Evolutionary conservation across 1,284 basidiomycete species (phyloP), one percentile per base, ranked within the genome.

Genomic region (Ceratobasidium papillatum): DNA sequence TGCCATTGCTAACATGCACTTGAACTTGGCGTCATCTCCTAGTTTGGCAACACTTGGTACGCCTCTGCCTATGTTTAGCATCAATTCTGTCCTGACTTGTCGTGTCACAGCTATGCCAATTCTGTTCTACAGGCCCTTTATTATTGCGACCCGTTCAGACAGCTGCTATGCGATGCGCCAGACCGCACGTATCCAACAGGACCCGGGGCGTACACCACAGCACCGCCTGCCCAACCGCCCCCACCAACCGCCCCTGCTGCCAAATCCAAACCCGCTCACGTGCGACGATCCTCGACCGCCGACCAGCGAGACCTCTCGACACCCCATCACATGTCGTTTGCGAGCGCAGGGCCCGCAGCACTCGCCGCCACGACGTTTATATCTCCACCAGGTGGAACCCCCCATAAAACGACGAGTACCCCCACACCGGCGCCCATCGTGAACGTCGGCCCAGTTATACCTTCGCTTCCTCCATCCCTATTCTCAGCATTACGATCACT

Each of bases 41-140:
- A 93, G 90, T 93, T 93, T 83, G 92, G 92, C 56, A 94, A 94
- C 81, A 94, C 92, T 38, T 94, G 93, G 91, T 91, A 78, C 80
- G 88, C 75, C 7, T 27, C 30, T 30, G 11, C 59, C 59, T 25
- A 61, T 61, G 36, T 61, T 41, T 61, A 43, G 59, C 59, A 41
- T 25, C 1, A 3, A 41, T 54, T 22, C 58, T 59, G 45, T 14
- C 19, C 47, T 66, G 25, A 62, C 63, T n/a, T 34, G 45, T 45
- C 62, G 36, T 27, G 77, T 63, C 59, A 22, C 82, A 95, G 94
- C 84, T 99, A 99, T 83, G 96, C 94, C 85, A 99, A 99, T 84
- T 99, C 97, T 19, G 94, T 99, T 34, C 87, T 99, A 11, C 97
- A 99, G 82, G 92, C 97, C 0, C 89, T 99, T 72, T 99, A 98